A percentile compares a stretch with the other conserved stretches of the same genome.
phyloP scores from a whole-genome alignment of 345 rosid species.

The Acer campestre region DNA sequence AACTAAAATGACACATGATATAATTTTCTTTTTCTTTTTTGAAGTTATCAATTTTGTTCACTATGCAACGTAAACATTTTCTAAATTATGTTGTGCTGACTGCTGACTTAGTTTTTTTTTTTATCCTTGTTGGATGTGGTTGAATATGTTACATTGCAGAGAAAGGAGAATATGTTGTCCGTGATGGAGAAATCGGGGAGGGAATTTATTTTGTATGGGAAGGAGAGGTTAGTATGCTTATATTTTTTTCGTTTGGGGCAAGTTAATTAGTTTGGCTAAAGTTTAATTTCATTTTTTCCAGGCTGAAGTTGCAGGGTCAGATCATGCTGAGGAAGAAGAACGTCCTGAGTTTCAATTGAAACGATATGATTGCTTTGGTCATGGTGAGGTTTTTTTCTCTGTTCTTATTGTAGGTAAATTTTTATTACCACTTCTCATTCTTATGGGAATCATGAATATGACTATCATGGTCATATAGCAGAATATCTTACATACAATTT shows the following conservation, averaged over 20 bases:
- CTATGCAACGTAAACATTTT: background rate
- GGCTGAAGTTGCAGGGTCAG: constrained; percentile 80
- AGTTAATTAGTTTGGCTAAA: background rate
- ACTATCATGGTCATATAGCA: no score
- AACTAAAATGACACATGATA: no score
- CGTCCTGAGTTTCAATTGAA: constrained; percentile 75
- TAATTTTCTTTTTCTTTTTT: no score
- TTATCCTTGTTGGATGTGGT: background rate
- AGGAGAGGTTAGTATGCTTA: constrained; percentile 70
- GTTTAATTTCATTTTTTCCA: constrained; percentile 27
- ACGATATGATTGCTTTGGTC: constrained; percentile 85
- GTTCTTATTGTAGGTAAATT: background rate
- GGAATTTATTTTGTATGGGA: constrained; percentile 85
- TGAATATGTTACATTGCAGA: constrained; percentile 41
- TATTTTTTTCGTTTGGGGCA: background rate
- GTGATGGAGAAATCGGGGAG: constrained; percentile 72
- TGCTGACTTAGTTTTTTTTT: no score
- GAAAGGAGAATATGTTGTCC: constrained; percentile 70
- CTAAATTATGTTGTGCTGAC: background rate
- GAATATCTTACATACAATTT: no score
- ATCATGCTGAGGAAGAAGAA: constrained; percentile 56
- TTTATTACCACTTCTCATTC: background rate
- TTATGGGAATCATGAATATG: no score
- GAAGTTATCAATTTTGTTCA: background rate
- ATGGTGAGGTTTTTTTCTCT: constrained; percentile 46